Base-by-base conservation (phyloP, 2,329 filamentous ascomycete genomes). In the Penicillium italicum region DNA sequence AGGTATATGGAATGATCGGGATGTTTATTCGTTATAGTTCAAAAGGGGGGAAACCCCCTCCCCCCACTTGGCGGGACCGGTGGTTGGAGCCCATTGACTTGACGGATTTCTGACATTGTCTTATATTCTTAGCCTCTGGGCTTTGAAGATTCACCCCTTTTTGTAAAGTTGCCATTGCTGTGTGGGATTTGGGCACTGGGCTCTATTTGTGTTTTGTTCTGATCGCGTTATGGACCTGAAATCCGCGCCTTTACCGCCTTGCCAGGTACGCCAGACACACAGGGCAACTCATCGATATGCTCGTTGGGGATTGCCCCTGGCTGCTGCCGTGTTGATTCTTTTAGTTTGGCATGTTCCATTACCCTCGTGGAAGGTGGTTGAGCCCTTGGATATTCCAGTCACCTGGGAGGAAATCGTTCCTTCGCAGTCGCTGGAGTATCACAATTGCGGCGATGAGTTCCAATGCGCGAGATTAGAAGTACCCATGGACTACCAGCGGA, bases 391-490 rank as follows among this genome's bases (percentile, higher is more conserved):
- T 1, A 37, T 33, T 11, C 36, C 57, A 11, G 22, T 49, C 6
- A 58, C 54, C 20, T 65, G 62, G 62, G 61, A 63, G 7, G 33
- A 72, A 55, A 65, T 71, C 18, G 54, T 47, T 2, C 65, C 73
- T 1, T 73, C 71, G 0, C 34, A 57, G 6, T 58, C 60, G 5
- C 62, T 76, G 8, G 51, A 69, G n/a, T 76, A 75, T 46, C 62
- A 68, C 56, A 64, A 71, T 36, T 82, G 80, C 65, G 79, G 75
- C 53, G 71, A 72, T 53, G 73, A 69, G 5, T 77, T 77, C 51
- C 71, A 79, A 59, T 82, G 80, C 57, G 77, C 80, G n/a, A 71
- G 76, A 6, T 66, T 83, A 4, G 68, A 76, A 43, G 72, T 82
- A 0, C 80, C 80, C 0, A 74, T 82, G 65, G 77, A 77, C 61